A percentile compares a stretch with the other conserved stretches of the same genome.
These are phyloP conservation scores for Nannochloropsis salina DNA, from an alignment of 108 stramenopile species.

Conservation along the genomic window DNA sequence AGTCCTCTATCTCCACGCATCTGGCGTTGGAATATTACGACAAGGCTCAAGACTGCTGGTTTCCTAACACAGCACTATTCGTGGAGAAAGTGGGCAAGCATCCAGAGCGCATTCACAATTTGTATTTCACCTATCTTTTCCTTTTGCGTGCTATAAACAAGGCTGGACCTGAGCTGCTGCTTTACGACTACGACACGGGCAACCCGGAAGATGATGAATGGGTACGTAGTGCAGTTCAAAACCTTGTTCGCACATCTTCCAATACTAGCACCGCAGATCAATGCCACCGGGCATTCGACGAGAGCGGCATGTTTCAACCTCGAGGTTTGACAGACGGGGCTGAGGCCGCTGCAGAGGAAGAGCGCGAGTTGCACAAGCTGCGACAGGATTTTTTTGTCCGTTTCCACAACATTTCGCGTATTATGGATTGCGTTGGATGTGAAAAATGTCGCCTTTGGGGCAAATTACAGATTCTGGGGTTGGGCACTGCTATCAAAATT, in stretches of 20 bases:
- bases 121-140: conserved; percentile 88
- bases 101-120: conserved; percentile 76
- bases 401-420: conserved; percentile 69
- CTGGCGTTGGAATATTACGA: conserved; percentile 11
- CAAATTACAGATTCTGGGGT: conserved; percentile 51
- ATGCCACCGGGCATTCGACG: conserved; percentile 49
- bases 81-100: conserved; percentile 55
- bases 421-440: conserved; percentile 97
- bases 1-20: conserved; percentile 50
- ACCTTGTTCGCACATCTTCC: not conserved
- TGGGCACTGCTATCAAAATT: conserved; percentile 52
- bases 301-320: conserved; percentile 44
- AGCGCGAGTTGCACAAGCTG: conserved; percentile 2
- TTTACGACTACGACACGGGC: conserved; percentile 49
- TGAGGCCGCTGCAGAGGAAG: not conserved
- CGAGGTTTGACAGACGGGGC: not conserved
- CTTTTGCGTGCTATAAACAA: conserved; percentile 70
- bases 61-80: conserved; percentile 10
- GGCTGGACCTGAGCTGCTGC: conserved; percentile 58
- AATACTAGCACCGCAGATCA: not conserved
- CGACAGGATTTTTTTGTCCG: conserved; percentile 51
- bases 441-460: conserved; percentile 74
- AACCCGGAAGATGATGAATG: conserved; percentile 43
- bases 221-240: not conserved
- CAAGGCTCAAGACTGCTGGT: not conserved